These are phyloP conservation scores for Pezicula rhizophila DNA, from an alignment of 2,329 filamentous ascomycete genomes.

Conservation along the genomic window DNA sequence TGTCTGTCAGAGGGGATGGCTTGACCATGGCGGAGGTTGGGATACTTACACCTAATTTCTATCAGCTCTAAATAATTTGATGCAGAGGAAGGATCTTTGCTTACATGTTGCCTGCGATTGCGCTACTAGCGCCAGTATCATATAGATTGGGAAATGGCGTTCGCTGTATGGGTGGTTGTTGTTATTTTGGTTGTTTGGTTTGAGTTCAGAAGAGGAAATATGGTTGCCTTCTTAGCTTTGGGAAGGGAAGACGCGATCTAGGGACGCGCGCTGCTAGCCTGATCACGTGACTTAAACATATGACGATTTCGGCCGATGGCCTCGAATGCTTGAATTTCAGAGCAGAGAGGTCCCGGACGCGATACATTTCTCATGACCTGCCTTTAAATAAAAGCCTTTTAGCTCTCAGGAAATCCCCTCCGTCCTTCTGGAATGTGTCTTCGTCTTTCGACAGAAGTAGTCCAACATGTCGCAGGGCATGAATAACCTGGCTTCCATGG, in stretches of 20 bases:
- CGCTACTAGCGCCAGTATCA: not conserved
- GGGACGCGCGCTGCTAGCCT: too few species aligned
- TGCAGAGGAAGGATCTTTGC: not conserved
- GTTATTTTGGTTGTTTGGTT: not conserved
- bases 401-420: not conserved
- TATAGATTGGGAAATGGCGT: not conserved
- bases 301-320: too few species aligned
- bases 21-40: not conserved
- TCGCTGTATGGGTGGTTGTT: not conserved
- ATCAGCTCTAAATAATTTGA: not conserved
- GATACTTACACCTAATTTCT: not conserved
- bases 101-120: conserved; percentile 1
- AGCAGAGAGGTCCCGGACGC: too few species aligned
- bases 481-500: conserved; percentile 16
- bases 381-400: not conserved
- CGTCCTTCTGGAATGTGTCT: not conserved
- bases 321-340: too few species aligned
- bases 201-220: not conserved
- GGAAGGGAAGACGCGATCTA: too few species aligned
- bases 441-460: not conserved
- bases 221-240: too few species aligned
- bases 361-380: too few species aligned
- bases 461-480: conserved; percentile 16
- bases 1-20: not conserved
- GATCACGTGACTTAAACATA: too few species aligned